Evolutionary conservation across 345 rosid genomes (phyloP), one percentile per base, ranked within the genome.

Genomic region (Moricandia moricandioides): DNA sequence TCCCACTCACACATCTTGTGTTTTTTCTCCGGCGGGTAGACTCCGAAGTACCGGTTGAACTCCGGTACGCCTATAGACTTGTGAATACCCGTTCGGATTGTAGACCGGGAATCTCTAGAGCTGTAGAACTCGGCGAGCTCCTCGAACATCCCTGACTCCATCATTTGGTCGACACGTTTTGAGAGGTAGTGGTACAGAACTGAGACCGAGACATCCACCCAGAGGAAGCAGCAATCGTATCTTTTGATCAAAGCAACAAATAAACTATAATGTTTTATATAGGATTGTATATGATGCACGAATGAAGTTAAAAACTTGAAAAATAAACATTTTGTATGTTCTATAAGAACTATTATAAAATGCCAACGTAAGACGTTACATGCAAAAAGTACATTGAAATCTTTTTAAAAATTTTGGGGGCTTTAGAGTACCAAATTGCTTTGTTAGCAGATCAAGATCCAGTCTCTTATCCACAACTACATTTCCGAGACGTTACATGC

Each of bases 1-100:
- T 80, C 57, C 83, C 71, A 65, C 57, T 69, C 66, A 30, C 13
- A 52, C 55, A 51, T 4, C 17, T 67, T 73, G 33, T 16, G 45
- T 43, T 68, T 45, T 6, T 45, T 63, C 79, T 69, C 72, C 14
- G 58, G 83, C 6, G 82, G 74, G 68, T 91, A 88, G 0, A 69
- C 51, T 47, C 72, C 80, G 18, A 94, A 86, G 73, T 81, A 84
- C 9, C 8, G 58, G 54, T 94, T 86, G 1, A 94, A 82, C 67
- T 94, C 97, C 0, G 89, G 97, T 2, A 94, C 83, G 21, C 98
- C 96, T 49, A 94, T 90, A 2, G 93, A 82, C 63, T 74, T 88
- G 76, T 87, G 58, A 26, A 91, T 79, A 45, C 93, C 96, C 47
- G 72, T 35, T 65, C 14, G 43, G 52, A 17, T 43, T 3, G 1